Evolutionary conservation across 208 protist species (phyloP).

Genomic region (Crithidia sp.): DNA sequence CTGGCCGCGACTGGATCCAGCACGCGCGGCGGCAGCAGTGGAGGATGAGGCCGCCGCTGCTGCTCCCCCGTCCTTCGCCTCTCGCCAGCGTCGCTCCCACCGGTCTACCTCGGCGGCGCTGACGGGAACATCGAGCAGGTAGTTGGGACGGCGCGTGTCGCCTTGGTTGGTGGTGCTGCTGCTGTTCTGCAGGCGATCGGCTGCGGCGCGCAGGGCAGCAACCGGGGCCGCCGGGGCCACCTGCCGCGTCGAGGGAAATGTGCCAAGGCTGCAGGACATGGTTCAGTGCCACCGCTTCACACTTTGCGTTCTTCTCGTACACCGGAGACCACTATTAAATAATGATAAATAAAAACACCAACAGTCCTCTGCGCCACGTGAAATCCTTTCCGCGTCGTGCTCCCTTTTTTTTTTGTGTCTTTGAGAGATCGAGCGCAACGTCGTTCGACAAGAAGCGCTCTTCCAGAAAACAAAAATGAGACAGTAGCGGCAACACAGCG

Average conservation of each 20-base stretch:
- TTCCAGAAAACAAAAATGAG: too few relatives aligned
- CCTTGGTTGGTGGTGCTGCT: background rate
- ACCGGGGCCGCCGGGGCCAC: constrained; percentile 18
- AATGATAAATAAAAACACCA: too few relatives aligned
- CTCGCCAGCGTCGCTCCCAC: constrained; percentile 38
- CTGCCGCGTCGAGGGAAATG: constrained; percentile 27
- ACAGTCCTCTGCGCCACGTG: too few relatives aligned
- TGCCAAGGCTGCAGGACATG: constrained; percentile 37
- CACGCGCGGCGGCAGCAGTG: background rate
- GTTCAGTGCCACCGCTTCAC: background rate
- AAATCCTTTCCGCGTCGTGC: too few relatives aligned
- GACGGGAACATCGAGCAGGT: constrained; percentile 75
- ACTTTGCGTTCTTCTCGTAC: too few relatives aligned
- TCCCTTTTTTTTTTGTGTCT: too few relatives aligned
- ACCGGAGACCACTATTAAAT: too few relatives aligned
- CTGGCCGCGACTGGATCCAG: background rate
- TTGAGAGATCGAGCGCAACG: too few relatives aligned
- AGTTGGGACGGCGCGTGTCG: constrained; percentile 37
- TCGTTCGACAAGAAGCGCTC: too few relatives aligned
- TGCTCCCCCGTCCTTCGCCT: constrained; percentile 6
- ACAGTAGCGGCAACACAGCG: too few relatives aligned
- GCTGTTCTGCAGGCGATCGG: constrained; percentile 32
- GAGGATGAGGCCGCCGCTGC: constrained; percentile 1
- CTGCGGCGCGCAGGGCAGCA: constrained; percentile 19
- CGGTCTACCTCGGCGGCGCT: constrained; percentile 61